Evolutionary conservation across 2,329 filamentous ascomycete genomes (phyloP).

Genomic region (Fusarium sp.): DNA sequence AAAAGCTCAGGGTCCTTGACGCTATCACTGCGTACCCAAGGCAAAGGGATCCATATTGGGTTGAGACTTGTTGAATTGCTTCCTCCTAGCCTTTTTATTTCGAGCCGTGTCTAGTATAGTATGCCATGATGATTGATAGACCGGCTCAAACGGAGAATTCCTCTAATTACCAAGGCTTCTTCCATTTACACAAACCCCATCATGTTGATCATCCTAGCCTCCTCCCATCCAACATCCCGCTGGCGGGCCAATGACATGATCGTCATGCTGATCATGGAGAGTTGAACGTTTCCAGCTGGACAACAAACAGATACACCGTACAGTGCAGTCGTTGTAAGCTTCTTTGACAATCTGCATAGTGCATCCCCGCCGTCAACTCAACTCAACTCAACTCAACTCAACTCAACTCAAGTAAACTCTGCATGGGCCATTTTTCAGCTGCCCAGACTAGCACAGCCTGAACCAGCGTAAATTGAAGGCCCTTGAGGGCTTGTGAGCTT

Average conservation of each 20-base stretch:
- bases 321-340: not conserved
- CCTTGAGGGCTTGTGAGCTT: conserved; percentile 25
- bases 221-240: conserved; percentile 1
- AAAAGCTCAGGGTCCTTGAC: conserved; percentile 27
- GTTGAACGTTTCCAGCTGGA: conserved; percentile 16
- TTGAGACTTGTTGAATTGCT: not conserved
- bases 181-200: conserved; percentile 1
- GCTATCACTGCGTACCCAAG: conserved; percentile 1
- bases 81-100: no score
- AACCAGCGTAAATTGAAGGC: conserved; percentile 21
- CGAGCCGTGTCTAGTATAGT: not conserved
- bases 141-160: conserved; percentile 14
- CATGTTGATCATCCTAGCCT: conserved; percentile 11
- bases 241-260: conserved; percentile 39
- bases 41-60: conserved; percentile 11
- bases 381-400: not conserved
- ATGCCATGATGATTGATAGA: conserved; percentile 19
- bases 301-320: conserved; percentile 6
- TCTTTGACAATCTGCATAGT: not conserved
- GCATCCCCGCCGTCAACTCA: no score
- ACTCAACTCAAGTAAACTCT: not conserved
- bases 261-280: conserved; percentile 32
- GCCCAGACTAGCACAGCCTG: conserved; percentile 23
- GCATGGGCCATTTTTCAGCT: conserved; percentile 20
- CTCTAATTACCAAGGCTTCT: conserved; percentile 15